Evolutionary conservation across 495 filamentous ascomycete genomes (phyloP).

Genomic region (Penicillium coffeae): DNA sequence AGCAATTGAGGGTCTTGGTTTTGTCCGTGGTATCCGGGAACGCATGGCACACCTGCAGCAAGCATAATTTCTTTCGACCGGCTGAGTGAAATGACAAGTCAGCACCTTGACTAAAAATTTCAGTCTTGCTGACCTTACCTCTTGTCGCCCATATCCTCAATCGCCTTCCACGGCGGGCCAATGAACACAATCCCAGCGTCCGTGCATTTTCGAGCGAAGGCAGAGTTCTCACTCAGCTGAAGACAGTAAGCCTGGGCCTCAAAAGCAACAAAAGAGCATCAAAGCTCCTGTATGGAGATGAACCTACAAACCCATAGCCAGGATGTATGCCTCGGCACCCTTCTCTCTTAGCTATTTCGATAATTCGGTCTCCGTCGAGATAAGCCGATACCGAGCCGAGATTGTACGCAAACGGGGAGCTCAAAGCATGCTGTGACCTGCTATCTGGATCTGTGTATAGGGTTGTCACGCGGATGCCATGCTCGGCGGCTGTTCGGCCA

Average conservation of each 20-base stretch:
- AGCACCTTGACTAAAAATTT: background rate
- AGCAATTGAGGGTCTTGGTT: conserved; percentile 76
- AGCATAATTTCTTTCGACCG: conserved; percentile 94
- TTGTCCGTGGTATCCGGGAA: conserved; percentile 89
- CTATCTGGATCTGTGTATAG: conserved; percentile 94
- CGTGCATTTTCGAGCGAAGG: conserved; percentile 82
- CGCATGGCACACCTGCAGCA: conserved; percentile 86
- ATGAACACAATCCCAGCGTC: conserved; percentile 93
- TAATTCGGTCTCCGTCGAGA: conserved; percentile 89
- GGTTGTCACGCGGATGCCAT: conserved; percentile 91
- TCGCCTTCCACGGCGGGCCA: conserved; percentile 86
- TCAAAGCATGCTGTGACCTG: conserved; percentile 79
- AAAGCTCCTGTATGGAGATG: background rate
- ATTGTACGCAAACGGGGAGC: conserved; percentile 76
- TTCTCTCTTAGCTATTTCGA: conserved; percentile 75
- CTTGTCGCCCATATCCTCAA: conserved; percentile 98
- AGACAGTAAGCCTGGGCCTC: background rate
- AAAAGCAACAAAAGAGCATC: background rate
- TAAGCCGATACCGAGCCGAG: conserved; percentile 79
- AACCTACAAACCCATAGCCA: conserved; percentile 87
- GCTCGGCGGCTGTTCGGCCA: conserved; percentile 74
- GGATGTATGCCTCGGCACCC: conserved; percentile 91
- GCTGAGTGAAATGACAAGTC: conserved; percentile 26
- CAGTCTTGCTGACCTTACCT: conserved; percentile 41
- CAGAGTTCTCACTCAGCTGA: conserved; percentile 80